Conservation (phyloP, 441 rosid species). For the Viola pubescens region DNA sequence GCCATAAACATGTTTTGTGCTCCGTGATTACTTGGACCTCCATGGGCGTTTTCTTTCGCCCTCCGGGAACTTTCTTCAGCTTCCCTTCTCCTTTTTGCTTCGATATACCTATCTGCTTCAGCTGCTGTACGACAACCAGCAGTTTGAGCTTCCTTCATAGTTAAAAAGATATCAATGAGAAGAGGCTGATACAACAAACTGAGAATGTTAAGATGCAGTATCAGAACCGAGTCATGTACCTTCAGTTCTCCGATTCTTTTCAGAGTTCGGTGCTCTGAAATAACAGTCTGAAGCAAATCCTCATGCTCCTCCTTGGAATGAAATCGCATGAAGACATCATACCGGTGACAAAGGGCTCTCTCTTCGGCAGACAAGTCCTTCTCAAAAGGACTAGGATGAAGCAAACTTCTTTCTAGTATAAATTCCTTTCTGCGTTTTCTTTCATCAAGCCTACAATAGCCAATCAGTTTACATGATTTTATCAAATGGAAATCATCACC, state of each 20-base stretch:
- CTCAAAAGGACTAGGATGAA: slow-evolving; percentile 64
- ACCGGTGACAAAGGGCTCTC: slow-evolving; percentile 53
- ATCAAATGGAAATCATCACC: not conserved
- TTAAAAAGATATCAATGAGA: not conserved
- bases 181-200: not conserved
- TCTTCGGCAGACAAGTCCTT: slow-evolving; percentile 76
- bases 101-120: slow-evolving; percentile 71
- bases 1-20: slow-evolving; percentile 34
- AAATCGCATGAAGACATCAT: slow-evolving; percentile 82
- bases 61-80: slow-evolving; percentile 66
- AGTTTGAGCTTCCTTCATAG: slow-evolving; percentile 70
- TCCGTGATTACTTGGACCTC: slow-evolving; percentile 40
- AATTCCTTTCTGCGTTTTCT: slow-evolving; percentile 91
- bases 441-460: slow-evolving; percentile 72
- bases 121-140: slow-evolving; percentile 84
- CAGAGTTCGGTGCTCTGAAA: slow-evolving; percentile 60
- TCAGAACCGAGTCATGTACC: slow-evolving; percentile 31
- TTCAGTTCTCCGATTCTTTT: slow-evolving; percentile 75
- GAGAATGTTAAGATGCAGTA: not conserved
- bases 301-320: slow-evolving; percentile 94
- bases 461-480: slow-evolving; percentile 1
- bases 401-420: slow-evolving; percentile 69
- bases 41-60: slow-evolving; percentile 53
- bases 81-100: slow-evolving; percentile 60
- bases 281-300: slow-evolving; percentile 63